Percentiles rank a stretch among this genome's conserved stretches.
Evolutionary conservation across 441 rosid species (phyloP).

Genomic region (Gossypium schwendimanii): DNA sequence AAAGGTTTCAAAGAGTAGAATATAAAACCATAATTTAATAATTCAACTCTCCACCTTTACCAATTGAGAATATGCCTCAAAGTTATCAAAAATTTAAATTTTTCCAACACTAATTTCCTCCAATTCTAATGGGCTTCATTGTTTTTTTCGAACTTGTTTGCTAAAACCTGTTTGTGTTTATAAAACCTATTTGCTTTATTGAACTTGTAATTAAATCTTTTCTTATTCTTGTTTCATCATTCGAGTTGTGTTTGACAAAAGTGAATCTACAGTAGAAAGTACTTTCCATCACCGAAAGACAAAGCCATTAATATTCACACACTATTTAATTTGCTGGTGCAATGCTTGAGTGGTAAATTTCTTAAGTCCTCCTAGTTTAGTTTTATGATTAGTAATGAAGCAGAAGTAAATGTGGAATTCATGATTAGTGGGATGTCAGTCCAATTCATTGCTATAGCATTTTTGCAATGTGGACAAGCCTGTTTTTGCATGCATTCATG

Average conservation of each 20-base stretch:
- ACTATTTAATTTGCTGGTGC: background rate
- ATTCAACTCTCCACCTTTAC: too few relatives aligned
- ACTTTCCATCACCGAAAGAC: background rate
- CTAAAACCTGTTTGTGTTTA: constrained; percentile 13
- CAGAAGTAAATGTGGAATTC: constrained; percentile 27
- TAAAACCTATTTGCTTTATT: background rate
- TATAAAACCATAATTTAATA: too few relatives aligned
- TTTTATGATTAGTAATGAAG: constrained; percentile 21
- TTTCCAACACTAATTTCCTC: too few relatives aligned
- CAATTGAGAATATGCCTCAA: too few relatives aligned
- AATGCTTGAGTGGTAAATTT: background rate
- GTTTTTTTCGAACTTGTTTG: background rate
- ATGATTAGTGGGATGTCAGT: constrained; percentile 19
- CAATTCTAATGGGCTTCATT: too few relatives aligned
- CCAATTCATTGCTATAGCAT: constrained; percentile 14
- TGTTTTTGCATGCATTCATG: constrained; percentile 21
- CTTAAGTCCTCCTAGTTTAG: constrained; percentile 14
- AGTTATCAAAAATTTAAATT: too few relatives aligned
- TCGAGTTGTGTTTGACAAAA: constrained; percentile 15
- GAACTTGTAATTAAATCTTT: too few relatives aligned
- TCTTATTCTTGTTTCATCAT: background rate
- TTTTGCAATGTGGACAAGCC: constrained; percentile 19
- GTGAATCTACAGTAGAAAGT: constrained; percentile 26
- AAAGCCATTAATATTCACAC: background rate
- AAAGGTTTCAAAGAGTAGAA: too few relatives aligned